These are phyloP conservation scores for cucumber (Cucumis sativus) DNA, from an alignment of 306 rosid genomes.

Conservation along the genomic window Cucumber_9930_V3 NC_026660.2:17807001-17807500, in stretches of 20 bases:
- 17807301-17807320: not conserved
- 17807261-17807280: not conserved
- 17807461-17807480: not conserved
- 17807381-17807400: not conserved
- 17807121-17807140: not conserved
- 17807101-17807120: slow-evolving; percentile 17
- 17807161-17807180: slow-evolving; percentile 5
- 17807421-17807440: not conserved
- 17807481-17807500: not conserved
- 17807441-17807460: not conserved
- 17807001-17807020: slow-evolving; percentile 35
- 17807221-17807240: slow-evolving; percentile 39
- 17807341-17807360: not conserved
- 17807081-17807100: not conserved
- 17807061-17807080: slow-evolving; percentile 24
- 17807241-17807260: slow-evolving; percentile 31
- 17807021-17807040: slow-evolving; percentile 25
- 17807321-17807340: not conserved
- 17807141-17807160: not conserved
- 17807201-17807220: slow-evolving; percentile 42
- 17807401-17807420: not conserved
- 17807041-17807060: slow-evolving; percentile 49
- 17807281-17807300: not conserved
- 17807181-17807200: slow-evolving; percentile 41
- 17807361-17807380: not conserved